Evolutionary conservation across 176 grass and related monocot genomes (phyloP).

Genomic region (Oryza officinalis): DNA sequence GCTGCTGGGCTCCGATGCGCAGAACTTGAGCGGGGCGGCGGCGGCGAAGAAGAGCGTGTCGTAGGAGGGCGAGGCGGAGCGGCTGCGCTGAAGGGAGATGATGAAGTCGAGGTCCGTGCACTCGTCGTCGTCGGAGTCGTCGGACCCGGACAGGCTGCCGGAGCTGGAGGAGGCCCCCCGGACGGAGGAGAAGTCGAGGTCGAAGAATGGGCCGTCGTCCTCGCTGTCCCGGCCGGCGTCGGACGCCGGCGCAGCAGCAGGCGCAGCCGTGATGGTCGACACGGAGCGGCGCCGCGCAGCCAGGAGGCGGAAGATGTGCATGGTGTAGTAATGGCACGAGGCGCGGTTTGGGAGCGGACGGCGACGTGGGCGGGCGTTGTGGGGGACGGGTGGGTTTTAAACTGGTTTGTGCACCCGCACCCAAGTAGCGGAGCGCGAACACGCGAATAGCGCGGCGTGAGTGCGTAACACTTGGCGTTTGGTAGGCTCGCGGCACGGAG

Average conservation of each 20-base stretch:
- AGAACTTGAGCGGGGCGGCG: neutral
- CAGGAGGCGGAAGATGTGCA: constrained; percentile 42
- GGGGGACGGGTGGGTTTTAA: neutral
- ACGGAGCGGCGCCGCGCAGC: constrained; percentile 18
- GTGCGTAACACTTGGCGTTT: too few species aligned
- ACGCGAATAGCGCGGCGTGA: too few species aligned
- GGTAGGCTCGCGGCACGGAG: too few species aligned
- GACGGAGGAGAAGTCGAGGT: constrained; percentile 58
- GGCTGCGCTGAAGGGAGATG: constrained; percentile 44
- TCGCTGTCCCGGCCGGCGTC: neutral
- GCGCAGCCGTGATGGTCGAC: neutral
- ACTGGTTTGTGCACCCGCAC: neutral
- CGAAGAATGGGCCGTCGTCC: constrained; percentile 70
- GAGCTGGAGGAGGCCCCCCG: constrained; percentile 40
- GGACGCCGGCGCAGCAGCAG: neutral
- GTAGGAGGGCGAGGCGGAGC: constrained; percentile 42
- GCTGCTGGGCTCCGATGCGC: neutral
- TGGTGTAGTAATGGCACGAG: neutral
- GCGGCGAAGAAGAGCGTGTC: constrained; percentile 39
- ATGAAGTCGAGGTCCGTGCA: constrained; percentile 46
- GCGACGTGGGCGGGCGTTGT: neutral
- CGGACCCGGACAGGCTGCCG: constrained; percentile 26
- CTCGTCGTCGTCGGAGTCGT: constrained; percentile 21
- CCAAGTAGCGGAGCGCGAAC: too few species aligned
- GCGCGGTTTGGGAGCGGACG: neutral